phyloP scores from a whole-genome alignment of 345 rosid species.

The Eucalyptus sp. region DNA sequence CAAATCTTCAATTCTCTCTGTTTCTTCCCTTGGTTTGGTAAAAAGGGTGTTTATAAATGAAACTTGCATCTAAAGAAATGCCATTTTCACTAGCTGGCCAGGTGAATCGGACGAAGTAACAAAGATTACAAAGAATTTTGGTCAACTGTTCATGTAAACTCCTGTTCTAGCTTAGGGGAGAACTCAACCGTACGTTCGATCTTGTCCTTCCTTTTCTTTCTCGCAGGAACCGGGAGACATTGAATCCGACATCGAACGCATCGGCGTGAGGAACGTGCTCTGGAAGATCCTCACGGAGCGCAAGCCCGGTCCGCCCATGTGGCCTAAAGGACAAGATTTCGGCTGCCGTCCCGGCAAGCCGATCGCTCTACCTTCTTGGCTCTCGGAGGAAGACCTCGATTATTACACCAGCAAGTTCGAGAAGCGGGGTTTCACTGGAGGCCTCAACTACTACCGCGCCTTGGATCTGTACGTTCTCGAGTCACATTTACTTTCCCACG shows the following conservation, averaged over 20 bases:
- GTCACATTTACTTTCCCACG: neutral
- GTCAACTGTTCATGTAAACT: neutral
- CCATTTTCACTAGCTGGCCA: neutral
- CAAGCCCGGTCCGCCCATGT: conserved; percentile 31
- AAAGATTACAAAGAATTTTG: neutral
- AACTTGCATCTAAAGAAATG: neutral
- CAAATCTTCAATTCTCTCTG: neutral
- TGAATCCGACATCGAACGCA: conserved; percentile 37
- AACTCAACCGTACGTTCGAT: neutral
- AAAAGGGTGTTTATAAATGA: neutral
- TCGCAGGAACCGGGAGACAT: conserved; percentile 43
- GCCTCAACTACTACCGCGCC: conserved; percentile 72
- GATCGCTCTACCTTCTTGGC: conserved; percentile 46
- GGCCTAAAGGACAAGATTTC: conserved; percentile 35
- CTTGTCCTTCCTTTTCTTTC: neutral
- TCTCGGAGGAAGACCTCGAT: conserved; percentile 46
- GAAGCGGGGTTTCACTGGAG: conserved; percentile 57
- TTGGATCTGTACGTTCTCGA: conserved; percentile 40
- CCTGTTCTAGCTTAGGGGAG: neutral
- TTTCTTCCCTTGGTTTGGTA: neutral
- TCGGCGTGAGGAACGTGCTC: conserved; percentile 24
- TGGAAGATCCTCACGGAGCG: conserved; percentile 21
- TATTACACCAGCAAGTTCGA: conserved; percentile 30
- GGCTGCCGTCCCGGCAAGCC: neutral
- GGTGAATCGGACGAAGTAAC: neutral